These are phyloP conservation scores for Leccinum subgranulosum DNA, from an alignment of 768 basidiomycete genomes.

Conservation along the genomic window DNA sequence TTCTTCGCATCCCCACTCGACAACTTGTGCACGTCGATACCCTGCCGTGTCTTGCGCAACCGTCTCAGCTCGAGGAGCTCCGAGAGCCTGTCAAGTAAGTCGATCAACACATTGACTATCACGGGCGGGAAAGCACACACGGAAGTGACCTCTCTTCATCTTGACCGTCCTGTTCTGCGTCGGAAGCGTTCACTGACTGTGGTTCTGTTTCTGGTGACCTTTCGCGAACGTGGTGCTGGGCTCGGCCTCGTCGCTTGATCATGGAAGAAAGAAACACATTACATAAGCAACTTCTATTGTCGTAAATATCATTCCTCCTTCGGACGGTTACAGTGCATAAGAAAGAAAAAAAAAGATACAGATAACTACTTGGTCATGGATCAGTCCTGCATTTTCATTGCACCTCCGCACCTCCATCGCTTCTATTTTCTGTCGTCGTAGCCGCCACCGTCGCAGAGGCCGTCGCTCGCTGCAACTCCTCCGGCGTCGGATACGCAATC, in stretches of 20 bases:
- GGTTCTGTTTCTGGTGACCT: conserved; percentile 36
- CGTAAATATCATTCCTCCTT: too few relatives aligned
- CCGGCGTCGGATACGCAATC: conserved; percentile 20
- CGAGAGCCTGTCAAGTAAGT: conserved; percentile 48
- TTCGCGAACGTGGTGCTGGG: conserved; percentile 56
- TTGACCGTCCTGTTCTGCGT: conserved; percentile 12
- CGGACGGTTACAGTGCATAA: background rate
- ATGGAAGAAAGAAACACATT: conserved; percentile 30
- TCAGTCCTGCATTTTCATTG: background rate
- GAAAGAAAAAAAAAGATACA: background rate
- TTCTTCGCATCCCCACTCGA: conserved; percentile 80
- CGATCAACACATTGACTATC: background rate
- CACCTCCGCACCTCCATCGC: conserved; percentile 2
- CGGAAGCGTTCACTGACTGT: conserved; percentile 7
- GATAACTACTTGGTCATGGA: conserved; percentile 13
- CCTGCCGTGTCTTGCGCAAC: conserved; percentile 66
- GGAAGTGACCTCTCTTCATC: conserved; percentile 41
- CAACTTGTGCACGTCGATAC: conserved; percentile 83
- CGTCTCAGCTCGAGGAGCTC: conserved; percentile 85
- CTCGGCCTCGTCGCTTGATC: conserved; percentile 75
- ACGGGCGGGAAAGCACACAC: conserved; percentile 36
- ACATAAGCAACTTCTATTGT: background rate
- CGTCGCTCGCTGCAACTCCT: conserved; percentile 20
- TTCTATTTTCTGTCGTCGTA: conserved; percentile 2
- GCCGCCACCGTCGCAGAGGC: background rate